Evolutionary conservation across 2,329 filamentous ascomycete species (phyloP), one percentile per base, ranked within the genome.

Genomic region (Botrytis pseudocinerea): DNA sequence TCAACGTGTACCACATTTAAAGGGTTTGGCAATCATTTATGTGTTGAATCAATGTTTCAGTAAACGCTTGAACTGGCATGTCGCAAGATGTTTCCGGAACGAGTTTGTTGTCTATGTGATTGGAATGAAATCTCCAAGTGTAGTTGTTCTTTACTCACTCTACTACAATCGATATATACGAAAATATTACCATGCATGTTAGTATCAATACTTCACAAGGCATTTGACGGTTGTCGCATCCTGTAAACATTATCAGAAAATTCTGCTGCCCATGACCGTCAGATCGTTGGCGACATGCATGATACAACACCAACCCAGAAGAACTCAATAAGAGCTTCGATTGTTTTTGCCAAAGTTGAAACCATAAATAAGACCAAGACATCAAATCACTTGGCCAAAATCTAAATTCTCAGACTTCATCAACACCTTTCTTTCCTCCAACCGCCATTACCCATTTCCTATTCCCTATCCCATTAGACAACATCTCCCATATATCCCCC

Each of bases 1-100:
- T n/a, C 6, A 7, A 2, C 3, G 3, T n/a, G 4, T 51, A 2
- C 4, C 25, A n/a, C 10, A 16, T 25, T 1, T 2, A n/a, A 14
- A n/a, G 48, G 0, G 4, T 2, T 16, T 54, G 12, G 14, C 14
- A 7, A 10, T 28, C 14, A 8, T 16, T 28, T 14, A 54, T 18
- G 7, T 54, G 6, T 57, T 9, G 6, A 14, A 6, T 18, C 28
- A 3, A 9, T 18, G n/a, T 16, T 57, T 8, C 32, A 32, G 32
- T 32, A 4, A 32, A 32, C 32, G 32, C 32, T 32, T 32, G 32
- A 32, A 32, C 32, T 32, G 32, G 32, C 32, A 32, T 32, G 32
- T 32, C 32, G 32, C 32, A 32, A 32, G 32, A 32, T 32, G 4
- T 32, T 28, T 7, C 6, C 14, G 14, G 16, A 18, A 8, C 51